Percentiles rank a stretch among this genome's conserved stretches.
phyloP scores from a whole-genome alignment of 371 early-diverging fungal genomes.

The Mucor indicus region DNA sequence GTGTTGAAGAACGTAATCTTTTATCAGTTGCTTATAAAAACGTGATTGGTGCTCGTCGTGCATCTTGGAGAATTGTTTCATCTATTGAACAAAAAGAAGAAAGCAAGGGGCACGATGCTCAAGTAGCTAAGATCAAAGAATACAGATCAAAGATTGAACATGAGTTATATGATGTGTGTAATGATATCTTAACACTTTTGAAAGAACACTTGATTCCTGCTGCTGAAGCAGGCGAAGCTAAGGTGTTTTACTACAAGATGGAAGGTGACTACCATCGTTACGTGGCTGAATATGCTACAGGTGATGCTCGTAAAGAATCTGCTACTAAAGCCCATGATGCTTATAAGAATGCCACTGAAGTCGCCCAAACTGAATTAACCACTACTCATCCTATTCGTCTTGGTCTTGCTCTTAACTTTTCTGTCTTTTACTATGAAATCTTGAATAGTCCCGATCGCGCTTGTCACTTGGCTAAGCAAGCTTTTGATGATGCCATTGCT shows the following conservation, averaged over 20 bases:
- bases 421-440: slow-evolving; percentile 99
- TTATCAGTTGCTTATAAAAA: slow-evolving; percentile 99
- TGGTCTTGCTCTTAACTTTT: slow-evolving; percentile 99
- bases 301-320: slow-evolving; percentile 81
- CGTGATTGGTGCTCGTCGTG: slow-evolving; percentile 98
- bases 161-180: slow-evolving; percentile 94
- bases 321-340: slow-evolving; percentile 88
- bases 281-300: slow-evolving; percentile 95
- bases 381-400: slow-evolving; percentile 99
- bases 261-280: slow-evolving; percentile 99
- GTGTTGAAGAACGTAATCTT: slow-evolving; percentile 97
- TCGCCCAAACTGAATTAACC: slow-evolving; percentile 91
- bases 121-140: slow-evolving; percentile 84
- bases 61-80: slow-evolving; percentile 98
- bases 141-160: slow-evolving; percentile 91
- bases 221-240: slow-evolving; percentile 90
- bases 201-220: slow-evolving; percentile 84
- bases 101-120: slow-evolving; percentile 81
- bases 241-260: slow-evolving; percentile 99
- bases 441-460: slow-evolving; percentile 97
- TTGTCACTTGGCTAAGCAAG: slow-evolving; percentile 97
- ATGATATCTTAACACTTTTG: slow-evolving; percentile 92
- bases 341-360: slow-evolving; percentile 94
- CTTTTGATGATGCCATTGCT: slow-evolving; percentile 98
- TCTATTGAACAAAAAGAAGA: slow-evolving; percentile 98